phyloP scores from a whole-genome alignment of 441 rosid species.

The Euphorbia corollata region DNA sequence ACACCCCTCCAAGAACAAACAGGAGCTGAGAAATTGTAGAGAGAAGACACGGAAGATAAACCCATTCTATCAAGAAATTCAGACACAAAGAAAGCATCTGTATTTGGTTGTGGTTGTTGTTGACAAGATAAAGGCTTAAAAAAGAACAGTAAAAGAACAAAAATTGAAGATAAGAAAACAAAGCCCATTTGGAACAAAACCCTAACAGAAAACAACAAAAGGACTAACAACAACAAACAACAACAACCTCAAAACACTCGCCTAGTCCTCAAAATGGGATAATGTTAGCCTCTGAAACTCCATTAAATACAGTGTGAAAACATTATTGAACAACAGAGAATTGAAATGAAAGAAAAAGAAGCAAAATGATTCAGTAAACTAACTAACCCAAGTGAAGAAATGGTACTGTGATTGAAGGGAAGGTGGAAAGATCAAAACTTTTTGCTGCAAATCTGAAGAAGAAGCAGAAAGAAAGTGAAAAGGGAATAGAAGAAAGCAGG shows the following conservation, averaged over 20 bases:
- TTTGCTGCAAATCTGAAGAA: no score
- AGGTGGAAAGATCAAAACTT: no score
- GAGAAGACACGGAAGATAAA: constrained; percentile 31
- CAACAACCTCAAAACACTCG: constrained; percentile 23
- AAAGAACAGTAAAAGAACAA: constrained; percentile 52
- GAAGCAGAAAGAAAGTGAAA: no score
- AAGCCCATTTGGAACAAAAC: constrained; percentile 43
- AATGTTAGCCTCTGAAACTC: no score
- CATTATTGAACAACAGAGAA: no score
- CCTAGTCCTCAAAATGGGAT: constrained; percentile 3
- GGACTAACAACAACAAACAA: not conserved
- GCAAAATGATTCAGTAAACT: no score
- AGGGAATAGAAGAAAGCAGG: no score
- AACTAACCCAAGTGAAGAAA: no score
- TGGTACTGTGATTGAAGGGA: no score
- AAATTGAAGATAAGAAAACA: constrained; percentile 39
- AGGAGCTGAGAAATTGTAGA: constrained; percentile 44
- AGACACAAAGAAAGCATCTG: constrained; percentile 72
- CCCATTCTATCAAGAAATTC: constrained; percentile 63
- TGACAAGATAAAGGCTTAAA: constrained; percentile 44
- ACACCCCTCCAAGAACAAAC: constrained; percentile 74
- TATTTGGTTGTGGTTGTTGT: constrained; percentile 78
- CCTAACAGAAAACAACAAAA: constrained; percentile 12
- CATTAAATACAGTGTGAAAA: no score
- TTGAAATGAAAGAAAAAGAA: no score